Percentiles rank a stretch among this genome's conserved stretches.
phyloP scores from a whole-genome alignment of 1,284 basidiomycete species.

The Tetrapyrgos nigripes region DNA sequence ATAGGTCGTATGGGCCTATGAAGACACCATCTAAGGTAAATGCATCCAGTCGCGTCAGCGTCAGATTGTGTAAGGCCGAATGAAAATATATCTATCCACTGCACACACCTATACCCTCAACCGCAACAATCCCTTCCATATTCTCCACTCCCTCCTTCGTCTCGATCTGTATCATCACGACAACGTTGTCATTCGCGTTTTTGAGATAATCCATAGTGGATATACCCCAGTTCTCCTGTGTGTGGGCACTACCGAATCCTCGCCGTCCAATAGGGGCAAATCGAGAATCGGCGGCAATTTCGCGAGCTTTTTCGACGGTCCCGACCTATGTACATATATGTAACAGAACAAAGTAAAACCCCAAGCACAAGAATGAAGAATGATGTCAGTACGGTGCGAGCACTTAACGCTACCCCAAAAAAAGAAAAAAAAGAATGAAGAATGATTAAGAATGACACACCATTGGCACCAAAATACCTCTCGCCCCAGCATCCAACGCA shows the following conservation, averaged over 20 bases:
- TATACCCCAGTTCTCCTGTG: slow-evolving; percentile 61
- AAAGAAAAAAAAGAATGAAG: background rate
- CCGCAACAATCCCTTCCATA: slow-evolving; percentile 63
- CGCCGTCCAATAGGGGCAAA: slow-evolving; percentile 64
- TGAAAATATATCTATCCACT: background rate
- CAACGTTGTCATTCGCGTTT: slow-evolving; percentile 59
- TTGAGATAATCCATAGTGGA: slow-evolving; percentile 56
- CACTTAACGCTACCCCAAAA: too few species aligned
- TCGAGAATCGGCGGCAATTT: slow-evolving; percentile 58
- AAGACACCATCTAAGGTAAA: slow-evolving; percentile 53
- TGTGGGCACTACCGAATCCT: slow-evolving; percentile 68
- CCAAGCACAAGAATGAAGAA: background rate
- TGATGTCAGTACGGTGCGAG: too few species aligned
- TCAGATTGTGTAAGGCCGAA: slow-evolving; percentile 47
- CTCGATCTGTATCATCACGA: slow-evolving; percentile 75
- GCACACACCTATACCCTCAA: slow-evolving; percentile 68
- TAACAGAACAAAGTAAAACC: background rate
- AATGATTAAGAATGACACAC: slow-evolving; percentile 35
- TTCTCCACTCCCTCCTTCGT: slow-evolving; percentile 65
- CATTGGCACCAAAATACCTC: slow-evolving; percentile 67
- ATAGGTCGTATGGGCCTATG: slow-evolving; percentile 75
- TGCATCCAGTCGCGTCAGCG: slow-evolving; percentile 78
- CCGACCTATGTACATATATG: background rate
- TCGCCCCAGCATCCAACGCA: slow-evolving; percentile 67
- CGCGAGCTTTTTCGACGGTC: slow-evolving; percentile 59